Conservation (phyloP, 768 basidiomycete genomes). For the Calvatia gigantea region DNA sequence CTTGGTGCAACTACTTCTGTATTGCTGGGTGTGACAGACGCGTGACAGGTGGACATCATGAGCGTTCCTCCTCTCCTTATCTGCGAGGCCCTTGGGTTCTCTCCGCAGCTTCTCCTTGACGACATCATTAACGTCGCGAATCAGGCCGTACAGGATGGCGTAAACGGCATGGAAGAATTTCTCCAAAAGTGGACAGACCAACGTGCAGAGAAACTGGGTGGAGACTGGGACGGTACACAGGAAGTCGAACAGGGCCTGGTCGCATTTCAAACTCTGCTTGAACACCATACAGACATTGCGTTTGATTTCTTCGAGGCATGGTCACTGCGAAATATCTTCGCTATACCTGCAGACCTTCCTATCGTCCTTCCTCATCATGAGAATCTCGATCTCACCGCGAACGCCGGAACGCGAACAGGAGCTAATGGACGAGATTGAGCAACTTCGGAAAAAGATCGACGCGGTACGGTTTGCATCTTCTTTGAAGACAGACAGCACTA, state of each 20-base stretch:
- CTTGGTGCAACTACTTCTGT: too few species aligned
- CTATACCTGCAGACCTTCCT: slow-evolving; percentile 63
- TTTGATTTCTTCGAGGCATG: slow-evolving; percentile 92
- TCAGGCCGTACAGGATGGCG: slow-evolving; percentile 72
- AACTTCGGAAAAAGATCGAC: slow-evolving; percentile 62
- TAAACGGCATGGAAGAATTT: slow-evolving; percentile 78
- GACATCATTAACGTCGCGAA: slow-evolving; percentile 84
- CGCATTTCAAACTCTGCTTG: slow-evolving; percentile 84
- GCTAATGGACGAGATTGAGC: slow-evolving; percentile 64
- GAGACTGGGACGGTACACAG: slow-evolving; percentile 39
- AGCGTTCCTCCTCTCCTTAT: slow-evolving; percentile 36
- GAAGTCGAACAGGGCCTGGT: slow-evolving; percentile 80
- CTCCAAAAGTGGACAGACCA: slow-evolving; percentile 72
- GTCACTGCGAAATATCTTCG: slow-evolving; percentile 86
- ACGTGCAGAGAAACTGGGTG: slow-evolving; percentile 40
- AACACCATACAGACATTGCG: slow-evolving; percentile 85
- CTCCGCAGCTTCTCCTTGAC: slow-evolving; percentile 81
- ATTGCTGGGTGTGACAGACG: slow-evolving; percentile 3
- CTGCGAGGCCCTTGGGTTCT: too few species aligned
- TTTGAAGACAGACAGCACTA: too few species aligned
- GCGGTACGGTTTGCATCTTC: slow-evolving; percentile 64
- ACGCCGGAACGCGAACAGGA: slow-evolving; percentile 57
- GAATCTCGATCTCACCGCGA: slow-evolving; percentile 58
- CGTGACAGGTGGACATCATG: slow-evolving; percentile 10
- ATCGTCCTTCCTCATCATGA: slow-evolving; percentile 76